Base-by-base conservation (phyloP, 176 grass and related monocot genomes). In the Puccinellia tenuiflora region DNA sequence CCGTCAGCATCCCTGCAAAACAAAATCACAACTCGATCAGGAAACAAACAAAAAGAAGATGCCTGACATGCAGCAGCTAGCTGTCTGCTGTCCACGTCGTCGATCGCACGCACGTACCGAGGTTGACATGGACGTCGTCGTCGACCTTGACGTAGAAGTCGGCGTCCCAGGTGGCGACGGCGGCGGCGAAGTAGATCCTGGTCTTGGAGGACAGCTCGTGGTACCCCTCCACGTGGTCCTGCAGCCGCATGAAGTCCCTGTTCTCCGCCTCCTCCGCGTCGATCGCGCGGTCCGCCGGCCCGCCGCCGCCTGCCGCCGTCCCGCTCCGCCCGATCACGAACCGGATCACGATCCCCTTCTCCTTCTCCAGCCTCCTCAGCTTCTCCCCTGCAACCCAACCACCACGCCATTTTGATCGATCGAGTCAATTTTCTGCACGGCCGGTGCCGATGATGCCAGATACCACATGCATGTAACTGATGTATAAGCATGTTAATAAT, bases 111-210 rank as follows among this genome's bases (percentile, higher is more conserved):
- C 1, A 8, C 80, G 77, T 87, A 94, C 95, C 95, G 68, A 98
- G 86, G 89, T 98, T 98, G 86, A 98, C 80, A 74, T 98, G 96
- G 82, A 98, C 91, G 80, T 98, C 96, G 55, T 98, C 96, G 75
- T 98, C 96, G 81, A 98, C 93, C 77, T 98, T 98, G 69, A 93
- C 90, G 84, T 93, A 98, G 89, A 98, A 98, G 37, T 98, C 96
- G 66, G 96, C 92, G 78, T 98, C 92, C 96, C 96, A 98, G n/a
- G 83, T 70, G 69, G 91, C 85, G 40, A 93, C 87, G 31, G 91
- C 92, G 52, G 96, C 85, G 72, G 92, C 46, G 86, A 95, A 98
- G 90, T 90, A 98, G 54, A 88, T 64, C 80, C 91, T 90, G 30
- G 96, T 98, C 93, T 95, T 98, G 68, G 92, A 81, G 18, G 96